These are phyloP conservation scores for Cerioporus squamosus DNA, from an alignment of 1,284 basidiomycete species.

Conservation along the genomic window DNA sequence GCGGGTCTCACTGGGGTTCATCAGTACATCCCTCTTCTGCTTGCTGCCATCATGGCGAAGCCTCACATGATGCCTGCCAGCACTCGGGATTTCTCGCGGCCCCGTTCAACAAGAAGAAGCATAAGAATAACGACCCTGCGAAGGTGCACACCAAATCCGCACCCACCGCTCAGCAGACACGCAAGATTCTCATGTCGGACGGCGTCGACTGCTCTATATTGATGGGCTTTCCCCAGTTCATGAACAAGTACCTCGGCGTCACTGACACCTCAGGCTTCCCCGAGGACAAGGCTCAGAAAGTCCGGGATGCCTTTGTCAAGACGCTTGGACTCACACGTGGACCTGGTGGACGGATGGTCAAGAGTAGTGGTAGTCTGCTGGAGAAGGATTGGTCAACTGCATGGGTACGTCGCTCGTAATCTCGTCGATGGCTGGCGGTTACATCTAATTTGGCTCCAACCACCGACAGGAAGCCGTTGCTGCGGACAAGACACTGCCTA, in stretches of 20 bases:
- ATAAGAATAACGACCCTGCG: not conserved
- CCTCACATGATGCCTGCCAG: not conserved
- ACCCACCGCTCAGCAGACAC: not conserved
- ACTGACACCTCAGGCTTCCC: not conserved
- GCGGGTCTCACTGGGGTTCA: not conserved
- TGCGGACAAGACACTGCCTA: not conserved
- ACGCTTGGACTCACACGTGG: not conserved
- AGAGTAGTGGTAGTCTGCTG: not conserved
- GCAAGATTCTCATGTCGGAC: not conserved
- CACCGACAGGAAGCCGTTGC: not conserved
- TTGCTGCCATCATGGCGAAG: not conserved
- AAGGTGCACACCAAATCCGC: not conserved
- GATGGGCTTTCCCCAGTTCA: not conserved
- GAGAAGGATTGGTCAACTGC: not conserved
- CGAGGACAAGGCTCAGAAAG: not conserved
- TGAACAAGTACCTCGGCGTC: not conserved
- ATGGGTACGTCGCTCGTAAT: not conserved
- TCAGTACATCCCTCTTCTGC: not conserved
- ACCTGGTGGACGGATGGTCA: not conserved
- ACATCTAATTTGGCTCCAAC: not conserved
- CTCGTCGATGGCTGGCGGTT: not conserved
- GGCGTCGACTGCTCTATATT: not conserved
- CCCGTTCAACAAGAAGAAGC: not conserved
- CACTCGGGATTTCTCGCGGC: not conserved
- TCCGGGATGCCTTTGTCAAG: not conserved